Percentiles rank a stretch among this genome's conserved stretches.
These are phyloP conservation scores for Russula lepida DNA, from an alignment of 768 basidiomycete genomes.

Conservation along the genomic window DNA sequence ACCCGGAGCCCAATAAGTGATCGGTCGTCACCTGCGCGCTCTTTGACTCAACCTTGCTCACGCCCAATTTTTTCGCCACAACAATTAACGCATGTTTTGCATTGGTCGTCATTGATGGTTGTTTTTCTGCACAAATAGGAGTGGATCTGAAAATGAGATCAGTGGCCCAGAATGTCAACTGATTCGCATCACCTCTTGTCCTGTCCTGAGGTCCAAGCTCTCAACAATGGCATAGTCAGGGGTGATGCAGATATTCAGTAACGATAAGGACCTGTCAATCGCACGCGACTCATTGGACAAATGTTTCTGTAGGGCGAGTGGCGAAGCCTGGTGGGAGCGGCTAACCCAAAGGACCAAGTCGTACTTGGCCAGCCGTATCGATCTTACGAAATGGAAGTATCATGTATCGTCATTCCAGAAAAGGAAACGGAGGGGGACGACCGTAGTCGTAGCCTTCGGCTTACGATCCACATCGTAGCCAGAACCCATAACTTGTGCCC, in stretches of 20 bases:
- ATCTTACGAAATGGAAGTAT: slow-evolving; percentile 10
- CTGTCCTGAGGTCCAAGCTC: not conserved
- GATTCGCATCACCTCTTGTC: not conserved
- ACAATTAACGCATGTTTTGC: not conserved
- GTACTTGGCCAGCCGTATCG: not conserved
- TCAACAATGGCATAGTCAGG: slow-evolving; percentile 11
- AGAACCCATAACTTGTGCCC: not conserved
- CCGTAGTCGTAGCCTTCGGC: not conserved
- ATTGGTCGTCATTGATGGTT: not conserved
- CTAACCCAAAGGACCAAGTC: slow-evolving; percentile 17
- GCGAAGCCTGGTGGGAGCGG: not conserved
- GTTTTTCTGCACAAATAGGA: not conserved
- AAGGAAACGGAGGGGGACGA: slow-evolving; percentile 10
- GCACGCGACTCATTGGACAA: not conserved
- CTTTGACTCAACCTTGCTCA: not conserved
- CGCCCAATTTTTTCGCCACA: not conserved
- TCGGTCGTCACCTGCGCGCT: not conserved
- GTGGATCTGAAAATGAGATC: not conserved
- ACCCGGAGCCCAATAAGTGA: not conserved
- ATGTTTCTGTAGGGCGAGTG: not conserved
- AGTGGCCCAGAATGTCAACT: not conserved
- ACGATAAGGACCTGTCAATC: slow-evolving; percentile 4
- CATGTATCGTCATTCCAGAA: not conserved
- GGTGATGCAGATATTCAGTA: not conserved
- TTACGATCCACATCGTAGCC: slow-evolving; percentile 4